These are phyloP conservation scores for Nothomitra cinnamomea DNA, from an alignment of 2,329 filamentous ascomycete species.

Conservation along the genomic window DNA sequence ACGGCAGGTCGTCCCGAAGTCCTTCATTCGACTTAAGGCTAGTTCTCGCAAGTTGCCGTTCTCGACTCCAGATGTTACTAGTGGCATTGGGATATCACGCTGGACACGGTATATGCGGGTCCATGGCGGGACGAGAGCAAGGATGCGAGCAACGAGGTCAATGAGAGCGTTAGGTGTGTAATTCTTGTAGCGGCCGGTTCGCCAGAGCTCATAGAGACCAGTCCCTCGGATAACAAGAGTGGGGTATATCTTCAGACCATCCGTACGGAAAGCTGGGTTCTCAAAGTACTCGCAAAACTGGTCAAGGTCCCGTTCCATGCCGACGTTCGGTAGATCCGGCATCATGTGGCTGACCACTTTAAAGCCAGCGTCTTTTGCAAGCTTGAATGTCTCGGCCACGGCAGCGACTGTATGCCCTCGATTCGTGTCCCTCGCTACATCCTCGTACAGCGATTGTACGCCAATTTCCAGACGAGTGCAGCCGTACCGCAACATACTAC, in stretches of 20 bases:
- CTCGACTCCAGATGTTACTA: conserved; percentile 96
- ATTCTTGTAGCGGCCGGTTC: conserved; percentile 93
- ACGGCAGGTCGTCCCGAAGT: conserved; percentile 92
- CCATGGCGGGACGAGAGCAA: conserved; percentile 91
- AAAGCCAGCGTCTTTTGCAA: conserved; percentile 96
- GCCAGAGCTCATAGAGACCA: conserved; percentile 91
- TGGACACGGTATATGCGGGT: conserved; percentile 97
- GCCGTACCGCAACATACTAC: conserved; percentile 92
- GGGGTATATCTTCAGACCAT: conserved; percentile 95
- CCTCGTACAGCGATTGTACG: conserved; percentile 92
- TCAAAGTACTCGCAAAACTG: conserved; percentile 98
- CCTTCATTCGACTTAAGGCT: conserved; percentile 93
- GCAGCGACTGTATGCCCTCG: conserved; percentile 89
- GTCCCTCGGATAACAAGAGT: conserved; percentile 94
- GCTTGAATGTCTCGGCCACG: conserved; percentile 88
- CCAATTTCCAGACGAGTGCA: conserved; percentile 90
- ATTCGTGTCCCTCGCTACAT: conserved; percentile 96
- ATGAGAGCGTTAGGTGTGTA: conserved; percentile 96
- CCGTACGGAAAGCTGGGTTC: conserved; percentile 87
- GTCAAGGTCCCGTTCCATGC: conserved; percentile 92
- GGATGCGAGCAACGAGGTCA: conserved; percentile 87
- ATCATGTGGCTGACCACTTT: conserved; percentile 99
- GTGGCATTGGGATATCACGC: conserved; percentile 97
- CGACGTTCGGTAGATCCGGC: conserved; percentile 94
- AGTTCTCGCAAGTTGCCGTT: conserved; percentile 93